These are phyloP conservation scores for Phialemonium atrogriseum DNA, from an alignment of 2,329 filamentous ascomycete species.

Conservation along the genomic window DNA sequence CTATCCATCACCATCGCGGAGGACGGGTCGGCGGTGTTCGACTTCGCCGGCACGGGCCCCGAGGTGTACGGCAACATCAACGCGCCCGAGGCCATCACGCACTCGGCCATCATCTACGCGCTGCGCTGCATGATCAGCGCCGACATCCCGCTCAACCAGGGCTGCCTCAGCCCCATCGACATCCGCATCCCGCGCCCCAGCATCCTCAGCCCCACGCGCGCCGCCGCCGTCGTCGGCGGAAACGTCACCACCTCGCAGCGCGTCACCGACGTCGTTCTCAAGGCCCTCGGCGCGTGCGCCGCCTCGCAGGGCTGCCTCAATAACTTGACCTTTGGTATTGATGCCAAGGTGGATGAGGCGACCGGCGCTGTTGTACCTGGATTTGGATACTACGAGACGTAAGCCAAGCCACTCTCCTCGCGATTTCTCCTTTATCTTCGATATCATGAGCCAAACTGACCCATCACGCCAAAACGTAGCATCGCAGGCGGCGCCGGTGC, in stretches of 20 bases:
- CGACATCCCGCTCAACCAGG: conserved; percentile 70
- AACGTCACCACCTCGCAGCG: conserved; percentile 25
- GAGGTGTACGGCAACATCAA: conserved; percentile 27
- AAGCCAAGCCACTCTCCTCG: conserved; percentile 1
- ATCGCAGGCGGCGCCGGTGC: conserved; percentile 66
- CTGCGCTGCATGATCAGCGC: conserved; percentile 58
- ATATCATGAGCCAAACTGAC: neutral
- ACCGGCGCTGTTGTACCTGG: conserved; percentile 26
- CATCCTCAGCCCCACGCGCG: conserved; percentile 23
- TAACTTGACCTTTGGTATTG: conserved; percentile 72
- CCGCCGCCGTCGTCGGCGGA: conserved; percentile 23
- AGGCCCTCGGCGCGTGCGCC: conserved; percentile 66
- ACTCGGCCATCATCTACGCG: conserved; percentile 21
- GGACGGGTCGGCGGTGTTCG: conserved; percentile 33
- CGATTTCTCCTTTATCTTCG: neutral
- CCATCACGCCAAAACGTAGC: no score
- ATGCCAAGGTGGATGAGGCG: conserved; percentile 20
- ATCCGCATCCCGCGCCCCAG: conserved; percentile 17
- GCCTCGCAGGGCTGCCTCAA: conserved; percentile 75
- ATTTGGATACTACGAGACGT: conserved; percentile 69
- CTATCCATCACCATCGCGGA: conserved; percentile 22
- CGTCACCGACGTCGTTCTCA: conserved; percentile 60
- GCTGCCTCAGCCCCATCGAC: conserved; percentile 41
- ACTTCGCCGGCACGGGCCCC: conserved; percentile 41
- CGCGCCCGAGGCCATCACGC: conserved; percentile 20